Base-by-base conservation (phyloP, 768 basidiomycete species). In the Multifurca ochricompacta region DNA sequence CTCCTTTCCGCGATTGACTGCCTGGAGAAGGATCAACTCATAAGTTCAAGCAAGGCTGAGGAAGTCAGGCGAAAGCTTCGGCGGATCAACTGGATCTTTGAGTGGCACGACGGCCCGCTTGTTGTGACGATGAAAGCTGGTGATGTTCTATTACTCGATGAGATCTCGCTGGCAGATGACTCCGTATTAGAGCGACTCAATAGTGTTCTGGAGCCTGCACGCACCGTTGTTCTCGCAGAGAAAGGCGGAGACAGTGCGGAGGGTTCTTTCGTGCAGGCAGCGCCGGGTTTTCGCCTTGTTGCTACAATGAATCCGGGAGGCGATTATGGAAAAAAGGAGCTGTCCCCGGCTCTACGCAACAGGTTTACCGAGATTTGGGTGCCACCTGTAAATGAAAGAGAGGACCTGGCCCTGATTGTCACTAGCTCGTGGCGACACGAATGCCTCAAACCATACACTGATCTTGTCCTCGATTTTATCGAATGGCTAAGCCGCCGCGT, bases 331-430 rank as follows among this genome's bases (percentile, higher is more conserved):
- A 99, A 99, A 75, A 99, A 98, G 67, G 96, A 99, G 66, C 73
- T 99, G 2, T 98, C 96, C 1, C 95, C 94, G 30, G 96, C 96
- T 0, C 74, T 99, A 35, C 82, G 96, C 18, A 99, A 98, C 70
- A 82, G 96, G 4, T 99, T 99, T 71, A 99, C 96, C 3, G 96
- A 99, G 68, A 95, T 99, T 30, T 99, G 96, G 95, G 96, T 99
- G 0, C 94, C 95, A 3, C 72, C 83, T 16, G 79, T 97, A 28
- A 81, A 88, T 53, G 75, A 82, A 55, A 75, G 82, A 16, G 63
- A 65, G 5, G 96, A 99, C 66, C 71, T 95, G 6, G 74, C 81
- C 55, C 75, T 88, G 62, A 95, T 99, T 62, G 73, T 98, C 23
- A 70, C 74, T 10, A 78, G 71, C 48, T 75, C 81, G 2, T 96